Evolutionary conservation across 1,284 basidiomycete species (phyloP), one percentile per base, ranked within the genome.

Genomic region (Trametes polyzona): DNA sequence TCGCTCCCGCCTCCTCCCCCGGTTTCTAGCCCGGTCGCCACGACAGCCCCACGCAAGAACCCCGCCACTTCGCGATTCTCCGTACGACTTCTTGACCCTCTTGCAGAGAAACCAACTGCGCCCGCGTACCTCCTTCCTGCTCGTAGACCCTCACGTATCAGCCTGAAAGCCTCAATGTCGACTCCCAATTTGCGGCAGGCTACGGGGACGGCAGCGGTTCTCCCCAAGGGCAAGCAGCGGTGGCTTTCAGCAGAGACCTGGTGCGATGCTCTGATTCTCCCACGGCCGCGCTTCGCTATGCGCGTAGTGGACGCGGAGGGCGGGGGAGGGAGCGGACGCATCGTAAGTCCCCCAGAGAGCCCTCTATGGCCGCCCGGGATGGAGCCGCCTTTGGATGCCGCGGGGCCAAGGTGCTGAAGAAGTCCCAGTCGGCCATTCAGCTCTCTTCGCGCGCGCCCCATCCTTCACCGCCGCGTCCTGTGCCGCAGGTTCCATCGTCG

Each of bases 261-360:
- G 87, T 92, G 90, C 70, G 88, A 90, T 63, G 89, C 88, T 1
- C 63, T 92, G 3, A 71, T 92, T 37, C 85, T 91, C 54, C 90
- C 89, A 3, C 80, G 87, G 0, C 90, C 89, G 5, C 78, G 88
- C 46, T 81, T 92, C 63, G 83, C 80, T 65, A 59, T 85, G 56
- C 70, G 70, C 23, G 57, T 67, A 24, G 66, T 67, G 8, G 74
- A 74, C 29, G 66, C 57, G 11, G 64, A 64, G 39, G 52, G 55
- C 32, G 57, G 30, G 51, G 52, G 42, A 23, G 33, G 62, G n/a
- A 73, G 67, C 52, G 74, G 72, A 8, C 67, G 76, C 29, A 77
- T 82, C 24, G 76, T 82, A 41, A 82, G 81, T 60, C 81, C 85
- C n/a, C 80, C 81, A 7, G 73, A 65, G 5, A 81, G 77, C 37